A percentile compares a stretch with the other conserved stretches of the same genome.
Conservation (phyloP, 352 stramenopile species). For the Hyaloperonospora arabidopsidis region DNA sequence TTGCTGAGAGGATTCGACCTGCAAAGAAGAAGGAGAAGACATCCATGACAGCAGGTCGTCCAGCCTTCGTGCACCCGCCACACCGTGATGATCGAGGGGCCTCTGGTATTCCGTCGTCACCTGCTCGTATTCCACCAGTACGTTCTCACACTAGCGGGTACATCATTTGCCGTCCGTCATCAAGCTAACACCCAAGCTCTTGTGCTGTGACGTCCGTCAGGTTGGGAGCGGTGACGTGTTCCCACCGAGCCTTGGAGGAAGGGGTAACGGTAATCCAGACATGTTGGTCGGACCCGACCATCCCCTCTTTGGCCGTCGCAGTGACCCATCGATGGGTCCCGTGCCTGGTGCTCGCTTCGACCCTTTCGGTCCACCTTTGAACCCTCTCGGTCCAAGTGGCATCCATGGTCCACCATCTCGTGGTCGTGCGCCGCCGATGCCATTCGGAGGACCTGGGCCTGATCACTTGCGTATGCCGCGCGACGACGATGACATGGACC, state of each 20-base stretch:
- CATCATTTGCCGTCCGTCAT: not conserved
- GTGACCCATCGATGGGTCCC: conserved; percentile 46
- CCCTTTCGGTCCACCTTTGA: conserved; percentile 60
- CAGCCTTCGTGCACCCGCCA: conserved; percentile 12
- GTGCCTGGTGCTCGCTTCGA: conserved; percentile 76
- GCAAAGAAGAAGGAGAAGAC: conserved; percentile 28
- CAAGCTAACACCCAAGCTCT: not conserved
- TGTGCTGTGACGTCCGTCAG: conserved; percentile 4
- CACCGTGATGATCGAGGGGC: conserved; percentile 8
- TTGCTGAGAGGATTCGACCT: conserved; percentile 47
- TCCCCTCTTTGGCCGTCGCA: conserved; percentile 55
- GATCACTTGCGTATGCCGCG: conserved; percentile 75
- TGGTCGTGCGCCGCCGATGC: conserved; percentile 41
- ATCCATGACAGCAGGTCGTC: conserved; percentile 1
- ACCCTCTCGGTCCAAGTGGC: conserved; percentile 43
- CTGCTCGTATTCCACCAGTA: conserved; percentile 36
- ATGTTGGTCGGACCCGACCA: conserved; percentile 73
- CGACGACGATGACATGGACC: conserved; percentile 56
- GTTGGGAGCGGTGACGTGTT: conserved; percentile 65
- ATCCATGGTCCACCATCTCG: conserved; percentile 29
- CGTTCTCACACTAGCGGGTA: not conserved
- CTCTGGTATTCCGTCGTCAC: conserved; percentile 11
- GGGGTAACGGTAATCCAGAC: conserved; percentile 43
- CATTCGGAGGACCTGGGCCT: conserved; percentile 68
- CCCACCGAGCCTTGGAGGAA: conserved; percentile 43